Evolutionary conservation across 2,329 filamentous ascomycete species (phyloP), one percentile per base, ranked within the genome.

Genomic region (Penicillium sp.): DNA sequence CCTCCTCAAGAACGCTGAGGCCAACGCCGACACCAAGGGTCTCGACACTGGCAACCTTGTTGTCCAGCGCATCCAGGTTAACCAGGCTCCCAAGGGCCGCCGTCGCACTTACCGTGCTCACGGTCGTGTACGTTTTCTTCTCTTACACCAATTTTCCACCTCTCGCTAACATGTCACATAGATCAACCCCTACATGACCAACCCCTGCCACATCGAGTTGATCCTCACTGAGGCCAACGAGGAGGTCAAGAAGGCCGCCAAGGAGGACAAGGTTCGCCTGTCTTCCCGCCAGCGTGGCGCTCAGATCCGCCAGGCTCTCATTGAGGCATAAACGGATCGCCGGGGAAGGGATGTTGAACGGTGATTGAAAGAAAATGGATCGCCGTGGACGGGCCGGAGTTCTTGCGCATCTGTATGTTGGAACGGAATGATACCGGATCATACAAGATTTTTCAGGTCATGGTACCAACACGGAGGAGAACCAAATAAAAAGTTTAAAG

Each of bases 121-220:
- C 87, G 95, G 95, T 88, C 92, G 95, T 86, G 93, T 97, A 96
- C 75, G 93, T 91, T 72, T 57, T 55, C 9, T 31, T 35, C 24
- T 3, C 13, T 5, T 24, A 13, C 33, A 26, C 26, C 11, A 52
- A 26, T 11, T 0, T 26, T 26, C 1, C 7, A 6, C 39, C 11
- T 41, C 19, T 16, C 3, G 7, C 41, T 58, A 49, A 53, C 7
- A 46, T 19, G 1, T 2, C 27, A 37, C 50, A 69, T 78, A 97
- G 93, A 99, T 99, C 86, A 99, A 99, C 89, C 95, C 95, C 66
- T 99, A 98, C 88, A 98, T 99, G 96, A 97, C 93, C 72, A 96
- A 96, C 89, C 95, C 95, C 72, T 99, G 93, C 90, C 95, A 99
- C 89, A 96, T 99, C 81, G 96, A 99, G 86, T 85, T 99, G 75